Percentiles rank a stretch among this genome's conserved stretches.
These are phyloP conservation scores for Petunia axillaris DNA, from an alignment of 257 asterid species.

Conservation along the genomic window DNA sequence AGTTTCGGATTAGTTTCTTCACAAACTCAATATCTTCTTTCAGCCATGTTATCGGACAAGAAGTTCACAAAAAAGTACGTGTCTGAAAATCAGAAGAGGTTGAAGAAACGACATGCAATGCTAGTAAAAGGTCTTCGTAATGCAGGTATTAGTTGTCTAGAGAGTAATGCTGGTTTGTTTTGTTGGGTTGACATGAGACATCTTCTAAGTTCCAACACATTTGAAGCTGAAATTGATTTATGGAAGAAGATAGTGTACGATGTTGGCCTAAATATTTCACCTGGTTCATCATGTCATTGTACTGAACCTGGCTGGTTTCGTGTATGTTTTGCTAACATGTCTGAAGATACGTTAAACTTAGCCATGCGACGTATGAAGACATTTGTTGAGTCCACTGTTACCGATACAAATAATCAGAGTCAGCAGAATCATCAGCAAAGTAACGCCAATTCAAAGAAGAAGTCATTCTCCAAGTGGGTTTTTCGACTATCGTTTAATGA, in stretches of 20 bases:
- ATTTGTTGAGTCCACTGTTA: slow-evolving; percentile 42
- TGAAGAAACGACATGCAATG: slow-evolving; percentile 60
- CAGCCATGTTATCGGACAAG: slow-evolving; percentile 71
- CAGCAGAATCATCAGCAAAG: slow-evolving; percentile 31
- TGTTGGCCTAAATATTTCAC: slow-evolving; percentile 79
- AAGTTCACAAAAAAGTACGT: slow-evolving; percentile 55
- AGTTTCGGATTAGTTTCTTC: slow-evolving; percentile 88
- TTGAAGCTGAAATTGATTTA: slow-evolving; percentile 69
- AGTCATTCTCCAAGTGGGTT: slow-evolving; percentile 68
- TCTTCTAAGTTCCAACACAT: slow-evolving; percentile 46
- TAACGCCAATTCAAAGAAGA: slow-evolving; percentile 46
- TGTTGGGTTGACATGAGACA: slow-evolving; percentile 93
- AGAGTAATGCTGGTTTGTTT: slow-evolving; percentile 75
- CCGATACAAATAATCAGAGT: slow-evolving; percentile 23
- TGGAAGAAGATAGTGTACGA: slow-evolving; percentile 82
- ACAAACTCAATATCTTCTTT: slow-evolving; percentile 68
- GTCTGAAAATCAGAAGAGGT: slow-evolving; percentile 52
- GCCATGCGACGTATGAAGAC: slow-evolving; percentile 59
- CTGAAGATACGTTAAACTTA: slow-evolving; percentile 58
- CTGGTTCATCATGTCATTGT: slow-evolving; percentile 89
- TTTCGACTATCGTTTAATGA: slow-evolving; percentile 70
- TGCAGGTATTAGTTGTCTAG: slow-evolving; percentile 57
- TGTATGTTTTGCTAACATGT: slow-evolving; percentile 83
- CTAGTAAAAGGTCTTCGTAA: slow-evolving; percentile 52
- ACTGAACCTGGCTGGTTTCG: slow-evolving; percentile 89